Evolutionary conservation across 345 rosid species (phyloP).

Genomic region (Schrenkiella parvula): DNA sequence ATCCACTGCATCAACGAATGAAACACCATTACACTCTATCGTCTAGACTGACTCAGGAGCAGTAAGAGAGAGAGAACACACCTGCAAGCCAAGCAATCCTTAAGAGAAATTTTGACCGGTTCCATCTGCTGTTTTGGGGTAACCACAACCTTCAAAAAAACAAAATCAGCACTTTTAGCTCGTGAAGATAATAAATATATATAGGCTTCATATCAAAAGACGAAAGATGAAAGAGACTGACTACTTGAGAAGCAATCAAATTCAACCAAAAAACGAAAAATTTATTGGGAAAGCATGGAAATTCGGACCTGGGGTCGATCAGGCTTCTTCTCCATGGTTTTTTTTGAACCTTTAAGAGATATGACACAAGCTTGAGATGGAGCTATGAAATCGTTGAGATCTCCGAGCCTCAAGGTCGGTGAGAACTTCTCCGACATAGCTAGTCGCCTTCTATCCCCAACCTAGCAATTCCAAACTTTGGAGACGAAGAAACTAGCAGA

Average conservation of each 20-base stretch:
- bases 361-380: constrained; percentile 87
- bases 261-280: neutral
- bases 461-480: neutral
- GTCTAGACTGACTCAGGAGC: neutral
- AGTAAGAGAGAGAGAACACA: constrained; percentile 21
- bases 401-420: constrained; percentile 78
- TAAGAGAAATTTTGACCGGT: constrained; percentile 88
- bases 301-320: constrained; percentile 55
- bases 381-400: constrained; percentile 92
- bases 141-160: constrained; percentile 47
- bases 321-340: constrained; percentile 38
- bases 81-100: constrained; percentile 99
- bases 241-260: neutral
- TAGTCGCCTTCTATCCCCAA: neutral
- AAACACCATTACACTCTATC: neutral
- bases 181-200: neutral
- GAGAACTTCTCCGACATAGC: constrained; percentile 88
- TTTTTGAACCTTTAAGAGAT: constrained; percentile 60
- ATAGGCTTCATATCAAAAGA: neutral
- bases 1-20: constrained; percentile 54
- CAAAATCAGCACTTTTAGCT: constrained; percentile 1
- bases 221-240: neutral
- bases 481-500: neutral
- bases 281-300: neutral
- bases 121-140: constrained; percentile 42